These are phyloP conservation scores for Phytophthora fragariae DNA, from an alignment of 352 stramenopile genomes.

Conservation along the genomic window DNA sequence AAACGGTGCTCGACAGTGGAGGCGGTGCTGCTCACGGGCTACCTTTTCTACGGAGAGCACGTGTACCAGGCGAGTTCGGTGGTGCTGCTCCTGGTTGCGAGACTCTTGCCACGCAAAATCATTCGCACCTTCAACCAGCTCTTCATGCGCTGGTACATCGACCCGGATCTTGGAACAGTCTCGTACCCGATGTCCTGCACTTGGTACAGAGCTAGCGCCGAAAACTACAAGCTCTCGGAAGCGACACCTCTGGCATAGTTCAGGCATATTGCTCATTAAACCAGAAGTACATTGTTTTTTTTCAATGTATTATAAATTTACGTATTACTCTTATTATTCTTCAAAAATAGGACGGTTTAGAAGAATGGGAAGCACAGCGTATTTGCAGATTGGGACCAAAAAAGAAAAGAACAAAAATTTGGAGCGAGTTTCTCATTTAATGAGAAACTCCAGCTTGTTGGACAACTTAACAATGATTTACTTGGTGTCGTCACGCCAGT, in stretches of 20 bases:
- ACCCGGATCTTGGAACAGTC: conserved; percentile 21
- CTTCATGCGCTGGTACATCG: conserved; percentile 31
- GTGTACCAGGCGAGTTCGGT: conserved; percentile 32
- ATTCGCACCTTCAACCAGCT: conserved; percentile 40
- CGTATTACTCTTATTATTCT: too few species aligned
- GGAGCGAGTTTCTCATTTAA: too few species aligned
- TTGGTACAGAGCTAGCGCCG: conserved; percentile 31
- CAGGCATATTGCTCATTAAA: too few species aligned
- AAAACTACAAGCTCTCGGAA: conserved; percentile 33
- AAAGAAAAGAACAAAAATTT: too few species aligned
- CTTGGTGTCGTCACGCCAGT: too few species aligned
- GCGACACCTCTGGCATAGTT: conserved; percentile 18
- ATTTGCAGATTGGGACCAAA: too few species aligned
- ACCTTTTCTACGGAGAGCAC: conserved; percentile 32
- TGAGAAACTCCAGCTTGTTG: too few species aligned
- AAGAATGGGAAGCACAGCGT: too few species aligned
- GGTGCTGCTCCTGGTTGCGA: conserved; percentile 24
- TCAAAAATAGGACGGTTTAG: too few species aligned
- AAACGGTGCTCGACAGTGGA: conserved; percentile 30
- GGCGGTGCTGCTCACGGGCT: conserved; percentile 30
- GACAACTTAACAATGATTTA: too few species aligned
- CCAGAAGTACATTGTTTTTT: too few species aligned
- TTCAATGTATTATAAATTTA: too few species aligned
- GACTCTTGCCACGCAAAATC: conserved; percentile 27
- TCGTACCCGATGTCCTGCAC: conserved; percentile 26